phyloP scores from a whole-genome alignment of 2,329 filamentous ascomycete genomes.

The Fusarium fujikuroi region DNA sequence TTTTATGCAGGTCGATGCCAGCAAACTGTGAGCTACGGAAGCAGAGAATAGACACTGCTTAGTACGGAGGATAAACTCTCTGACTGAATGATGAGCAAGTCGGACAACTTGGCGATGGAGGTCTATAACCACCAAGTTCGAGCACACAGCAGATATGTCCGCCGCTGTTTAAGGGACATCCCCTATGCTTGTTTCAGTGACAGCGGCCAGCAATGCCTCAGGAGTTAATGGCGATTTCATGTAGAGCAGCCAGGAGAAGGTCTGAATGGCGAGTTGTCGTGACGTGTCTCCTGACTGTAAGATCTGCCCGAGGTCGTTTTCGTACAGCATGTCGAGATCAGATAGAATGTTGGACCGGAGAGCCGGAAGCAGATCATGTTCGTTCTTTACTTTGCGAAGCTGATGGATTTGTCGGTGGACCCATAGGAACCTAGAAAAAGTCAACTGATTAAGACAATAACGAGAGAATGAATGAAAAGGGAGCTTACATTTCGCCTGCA shows the following conservation, averaged over 20 bases:
- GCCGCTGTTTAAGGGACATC: not conserved
- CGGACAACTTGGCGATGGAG: not conserved
- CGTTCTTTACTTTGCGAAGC: not conserved
- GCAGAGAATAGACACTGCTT: not conserved
- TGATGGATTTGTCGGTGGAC: not conserved
- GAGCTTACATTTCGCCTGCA: not conserved
- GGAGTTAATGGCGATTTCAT: not conserved
- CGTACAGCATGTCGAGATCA: not conserved
- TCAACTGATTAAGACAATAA: not conserved
- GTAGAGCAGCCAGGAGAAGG: not conserved
- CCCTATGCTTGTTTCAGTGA: not conserved
- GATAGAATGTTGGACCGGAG: not conserved
- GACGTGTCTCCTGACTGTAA: not conserved
- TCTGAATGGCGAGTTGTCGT: not conserved
- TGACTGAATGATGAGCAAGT: not conserved
- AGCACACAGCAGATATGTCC: not conserved
- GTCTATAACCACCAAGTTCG: not conserved
- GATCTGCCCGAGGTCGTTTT: not conserved
- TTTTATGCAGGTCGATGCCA: not conserved
- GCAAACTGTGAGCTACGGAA: not conserved
- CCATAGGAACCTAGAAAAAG: not conserved
- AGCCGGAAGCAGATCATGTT: not conserved
- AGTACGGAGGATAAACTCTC: not conserved
- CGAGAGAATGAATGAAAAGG: fast-evolving
- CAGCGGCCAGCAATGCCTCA: not conserved